Conservation (phyloP, 106 monocot genomes). For the Acorus calamus region DNA sequence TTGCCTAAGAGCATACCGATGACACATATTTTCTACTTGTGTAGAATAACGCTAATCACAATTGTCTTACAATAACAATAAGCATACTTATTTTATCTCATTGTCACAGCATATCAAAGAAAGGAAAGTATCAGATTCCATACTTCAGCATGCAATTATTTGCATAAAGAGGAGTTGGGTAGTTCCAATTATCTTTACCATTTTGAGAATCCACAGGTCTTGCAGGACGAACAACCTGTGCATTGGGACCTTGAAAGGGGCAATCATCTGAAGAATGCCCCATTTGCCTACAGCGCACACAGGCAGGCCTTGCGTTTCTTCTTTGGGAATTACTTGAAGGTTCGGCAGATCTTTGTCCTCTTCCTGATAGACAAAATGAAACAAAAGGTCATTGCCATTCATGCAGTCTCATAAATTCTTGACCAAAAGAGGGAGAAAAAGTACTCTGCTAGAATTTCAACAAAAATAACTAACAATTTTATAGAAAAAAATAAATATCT, state of each 20-base stretch:
- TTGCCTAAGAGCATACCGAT: too few species aligned
- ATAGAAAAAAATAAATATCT: too few species aligned
- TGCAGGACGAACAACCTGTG: slow-evolving; percentile 21
- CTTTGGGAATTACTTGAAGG: slow-evolving; percentile 22
- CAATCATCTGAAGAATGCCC: slow-evolving; percentile 50
- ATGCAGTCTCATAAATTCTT: too few species aligned
- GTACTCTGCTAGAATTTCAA: too few species aligned
- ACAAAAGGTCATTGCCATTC: neutral
- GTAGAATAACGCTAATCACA: too few species aligned
- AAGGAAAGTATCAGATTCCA: neutral
- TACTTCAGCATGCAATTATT: neutral
- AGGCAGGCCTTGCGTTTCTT: slow-evolving; percentile 26
- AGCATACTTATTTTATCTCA: too few species aligned
- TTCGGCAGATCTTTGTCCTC: slow-evolving; percentile 37
- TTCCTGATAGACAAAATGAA: slow-evolving; percentile 24
- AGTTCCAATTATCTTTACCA: neutral
- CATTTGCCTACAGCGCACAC: slow-evolving; percentile 34
- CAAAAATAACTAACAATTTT: too few species aligned
- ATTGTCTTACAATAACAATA: too few species aligned
- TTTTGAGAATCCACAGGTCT: slow-evolving; percentile 26
- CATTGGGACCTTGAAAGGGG: slow-evolving; percentile 21
- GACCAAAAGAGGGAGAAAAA: too few species aligned
- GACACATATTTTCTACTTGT: too few species aligned
- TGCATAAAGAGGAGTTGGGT: neutral
- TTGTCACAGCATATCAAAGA: too few species aligned